phyloP scores from a whole-genome alignment of 2,329 filamentous ascomycete genomes.

The Exophiala xenobiotica region DNA sequence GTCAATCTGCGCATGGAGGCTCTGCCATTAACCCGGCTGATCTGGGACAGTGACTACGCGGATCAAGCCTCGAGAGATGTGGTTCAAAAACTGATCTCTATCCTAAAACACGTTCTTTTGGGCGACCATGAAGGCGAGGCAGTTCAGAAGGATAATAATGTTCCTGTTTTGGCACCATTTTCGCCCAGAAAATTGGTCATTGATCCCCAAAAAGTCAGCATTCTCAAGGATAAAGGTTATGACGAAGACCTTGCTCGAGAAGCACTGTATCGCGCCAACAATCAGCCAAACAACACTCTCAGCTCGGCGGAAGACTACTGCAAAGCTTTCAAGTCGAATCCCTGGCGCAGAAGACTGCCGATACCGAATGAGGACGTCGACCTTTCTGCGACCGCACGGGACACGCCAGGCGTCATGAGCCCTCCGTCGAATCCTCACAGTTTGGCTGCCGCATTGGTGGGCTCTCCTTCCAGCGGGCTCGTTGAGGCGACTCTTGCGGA shows the following conservation, averaged over 20 bases:
- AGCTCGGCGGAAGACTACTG: constrained; percentile 71
- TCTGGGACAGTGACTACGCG: constrained; percentile 78
- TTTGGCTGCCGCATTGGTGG: constrained; percentile 3
- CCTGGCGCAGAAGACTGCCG: constrained; percentile 63
- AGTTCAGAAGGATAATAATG: constrained; percentile 61
- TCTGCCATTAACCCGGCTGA: constrained; percentile 69
- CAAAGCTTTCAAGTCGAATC: constrained; percentile 57
- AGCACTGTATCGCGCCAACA: constrained; percentile 79
- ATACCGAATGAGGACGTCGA: constrained; percentile 47
- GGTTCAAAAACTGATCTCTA: constrained; percentile 76
- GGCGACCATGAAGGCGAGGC: constrained; percentile 73
- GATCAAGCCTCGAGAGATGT: constrained; percentile 77
- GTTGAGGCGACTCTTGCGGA: constrained; percentile 16
- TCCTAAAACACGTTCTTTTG: constrained; percentile 73
- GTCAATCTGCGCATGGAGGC: constrained; percentile 82
- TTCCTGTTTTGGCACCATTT: constrained; percentile 47
- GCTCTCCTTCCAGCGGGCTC: background rate
- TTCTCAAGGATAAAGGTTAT: constrained; percentile 49
- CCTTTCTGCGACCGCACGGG: constrained; percentile 31
- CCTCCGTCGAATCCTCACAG: constrained; percentile 7
- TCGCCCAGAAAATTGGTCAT: constrained; percentile 54
- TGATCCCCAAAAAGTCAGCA: constrained; percentile 48
- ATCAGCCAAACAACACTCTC: constrained; percentile 41
- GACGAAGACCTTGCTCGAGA: constrained; percentile 68
- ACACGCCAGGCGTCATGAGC: constrained; percentile 13